Evolutionary conservation across 2,329 filamentous ascomycete species (phyloP), one percentile per base, ranked within the genome.

Genomic region (Neodidymelliopsis sp.): DNA sequence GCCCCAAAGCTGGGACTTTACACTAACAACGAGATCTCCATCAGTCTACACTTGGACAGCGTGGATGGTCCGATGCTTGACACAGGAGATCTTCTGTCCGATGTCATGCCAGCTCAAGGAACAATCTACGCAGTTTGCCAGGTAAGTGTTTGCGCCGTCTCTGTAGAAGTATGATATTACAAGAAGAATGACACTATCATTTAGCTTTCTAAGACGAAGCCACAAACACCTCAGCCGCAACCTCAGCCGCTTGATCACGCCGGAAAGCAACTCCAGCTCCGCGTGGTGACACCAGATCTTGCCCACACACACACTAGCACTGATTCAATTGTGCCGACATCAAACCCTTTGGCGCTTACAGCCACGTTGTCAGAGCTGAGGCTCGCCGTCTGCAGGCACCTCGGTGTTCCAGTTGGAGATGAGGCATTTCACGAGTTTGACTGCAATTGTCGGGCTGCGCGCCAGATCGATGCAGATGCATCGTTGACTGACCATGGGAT

Each of bases 361-460:
- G 16, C 5, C 13, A 56, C 53, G 1, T 36, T 59, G 11, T 38
- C 48, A 36, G 54, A 70, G 33, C 60, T 70, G 1, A 60, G 61
- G 28, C 30, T 57, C 15, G 18, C 45, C 2, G 56, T 67, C 10
- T 56, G 62, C 8, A 28, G 54, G 12, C 54, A 67, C 13, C 51
- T 69, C n/a, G 37, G 39, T 3, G 25, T 63, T 15, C 15, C 44
- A 11, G 20, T 16, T 2, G 49, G 48, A 22, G 41, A 54, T 11
- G 44, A 49, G 4, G 13, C 13, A 8, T 15, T 30, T 16, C 28
- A 16, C 4, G 40, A 54, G 6, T 45, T 57, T 15, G 60, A 63
- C 30, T 68, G 66, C 49, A 69, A 69, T 34, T 70, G 65, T 49
- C 55, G 43, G 15, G 51, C 66, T 10, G 66, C 65, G 2, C 50